Evolutionary conservation across 345 rosid species (phyloP).

Genomic region (Hibiscus syriacus): DNA sequence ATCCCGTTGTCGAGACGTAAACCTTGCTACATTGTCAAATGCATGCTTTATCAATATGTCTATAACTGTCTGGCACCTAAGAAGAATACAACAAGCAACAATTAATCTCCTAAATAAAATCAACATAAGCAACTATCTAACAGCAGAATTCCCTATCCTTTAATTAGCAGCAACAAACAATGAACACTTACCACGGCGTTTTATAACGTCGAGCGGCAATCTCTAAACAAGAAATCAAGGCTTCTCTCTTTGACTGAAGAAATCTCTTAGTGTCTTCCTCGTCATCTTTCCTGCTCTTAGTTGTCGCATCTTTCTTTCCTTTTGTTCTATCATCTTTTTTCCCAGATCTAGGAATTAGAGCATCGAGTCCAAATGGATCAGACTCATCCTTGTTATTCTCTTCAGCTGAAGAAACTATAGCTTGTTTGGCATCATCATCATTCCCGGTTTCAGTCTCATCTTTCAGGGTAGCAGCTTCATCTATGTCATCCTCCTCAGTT

Average conservation of each 20-base stretch:
- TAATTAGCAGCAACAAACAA: not conserved
- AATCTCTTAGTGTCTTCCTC: constrained; percentile 56
- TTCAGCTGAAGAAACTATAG: constrained; percentile 25
- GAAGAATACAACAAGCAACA: constrained; percentile 4
- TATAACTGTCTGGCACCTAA: constrained; percentile 94
- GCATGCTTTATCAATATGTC: too few relatives aligned
- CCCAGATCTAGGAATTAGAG: constrained; percentile 42
- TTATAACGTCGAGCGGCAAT: too few relatives aligned
- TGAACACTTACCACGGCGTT: too few relatives aligned
- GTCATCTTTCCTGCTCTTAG: constrained; percentile 37
- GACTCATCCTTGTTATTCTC: too few relatives aligned
- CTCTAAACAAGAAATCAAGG: too few relatives aligned
- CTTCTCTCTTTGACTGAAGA: constrained; percentile 72
- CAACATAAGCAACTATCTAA: not conserved
- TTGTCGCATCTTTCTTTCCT: constrained; percentile 39
- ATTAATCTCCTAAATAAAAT: not conserved
- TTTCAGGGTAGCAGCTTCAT: constrained; percentile 68
- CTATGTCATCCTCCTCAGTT: constrained; percentile 61
- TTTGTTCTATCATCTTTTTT: constrained; percentile 57
- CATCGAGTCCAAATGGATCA: too few relatives aligned
- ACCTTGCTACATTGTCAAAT: too few relatives aligned
- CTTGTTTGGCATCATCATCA: constrained; percentile 25
- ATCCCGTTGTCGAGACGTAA: constrained; percentile 72
- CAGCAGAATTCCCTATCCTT: not conserved
- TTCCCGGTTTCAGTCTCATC: constrained; percentile 29